Percentiles rank a stretch among this genome's conserved stretches.
These are phyloP conservation scores for Nectriaceae sp. DNA, from an alignment of 2,329 filamentous ascomycete species.

Conservation along the genomic window DNA sequence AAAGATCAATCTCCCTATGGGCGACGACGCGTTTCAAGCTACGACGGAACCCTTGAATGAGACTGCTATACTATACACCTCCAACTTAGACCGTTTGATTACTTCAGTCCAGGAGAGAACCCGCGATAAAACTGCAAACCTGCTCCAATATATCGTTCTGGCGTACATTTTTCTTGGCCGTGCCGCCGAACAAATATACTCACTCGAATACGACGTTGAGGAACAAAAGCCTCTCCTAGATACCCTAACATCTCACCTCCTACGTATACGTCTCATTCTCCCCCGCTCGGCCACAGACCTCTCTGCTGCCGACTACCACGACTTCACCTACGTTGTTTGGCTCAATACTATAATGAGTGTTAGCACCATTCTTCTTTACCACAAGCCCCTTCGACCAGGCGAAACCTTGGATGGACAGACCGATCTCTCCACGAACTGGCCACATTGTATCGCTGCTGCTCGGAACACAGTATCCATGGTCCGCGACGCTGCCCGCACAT, in stretches of 20 bases:
- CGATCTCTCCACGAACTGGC: conserved; percentile 21
- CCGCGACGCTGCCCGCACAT: conserved; percentile 17
- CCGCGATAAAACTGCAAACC: conserved; percentile 7
- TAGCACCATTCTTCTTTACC: conserved; percentile 22
- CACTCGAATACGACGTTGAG: conserved; percentile 10
- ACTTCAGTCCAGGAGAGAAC: conserved; percentile 12
- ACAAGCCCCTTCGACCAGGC: conserved; percentile 15
- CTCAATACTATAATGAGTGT: conserved; percentile 17
- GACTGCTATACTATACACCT: conserved; percentile 4
- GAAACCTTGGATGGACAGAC: conserved; percentile 5
- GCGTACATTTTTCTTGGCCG: conserved; percentile 22
- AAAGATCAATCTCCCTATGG: conserved; percentile 23
- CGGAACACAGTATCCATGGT: conserved; percentile 17
- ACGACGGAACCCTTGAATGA: not conserved
- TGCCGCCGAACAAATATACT: conserved; percentile 20
- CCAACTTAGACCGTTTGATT: conserved; percentile 18
- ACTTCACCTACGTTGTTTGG: conserved; percentile 22
- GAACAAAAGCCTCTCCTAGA: conserved; percentile 12
- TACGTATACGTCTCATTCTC: conserved; percentile 22
- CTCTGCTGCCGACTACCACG: conserved; percentile 15
- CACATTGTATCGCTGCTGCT: conserved; percentile 23
- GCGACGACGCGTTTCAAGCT: conserved; percentile 20
- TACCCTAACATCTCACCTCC: conserved; percentile 12
- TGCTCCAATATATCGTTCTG: conserved; percentile 24
- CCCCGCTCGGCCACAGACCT: conserved; percentile 23